Evolutionary conservation across 495 filamentous ascomycete genomes (phyloP).

Genomic region (Ramalina intermedia): DNA sequence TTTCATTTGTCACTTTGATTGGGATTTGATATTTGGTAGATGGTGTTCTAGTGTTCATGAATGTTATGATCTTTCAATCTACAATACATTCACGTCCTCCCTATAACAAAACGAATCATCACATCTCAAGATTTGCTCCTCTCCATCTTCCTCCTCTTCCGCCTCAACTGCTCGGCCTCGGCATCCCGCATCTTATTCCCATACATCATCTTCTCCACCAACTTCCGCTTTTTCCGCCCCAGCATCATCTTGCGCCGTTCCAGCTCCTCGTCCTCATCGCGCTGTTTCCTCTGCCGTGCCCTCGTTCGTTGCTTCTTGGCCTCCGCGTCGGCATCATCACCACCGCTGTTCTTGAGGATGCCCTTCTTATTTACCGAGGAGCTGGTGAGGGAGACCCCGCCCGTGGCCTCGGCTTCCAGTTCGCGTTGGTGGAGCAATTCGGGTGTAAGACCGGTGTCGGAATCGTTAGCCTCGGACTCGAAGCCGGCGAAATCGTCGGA

Average conservation of each 20-base stretch:
- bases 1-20: too few relatives aligned
- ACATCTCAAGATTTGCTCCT: slow-evolving; percentile 28
- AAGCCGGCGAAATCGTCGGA: slow-evolving; percentile 28
- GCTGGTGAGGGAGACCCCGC: slow-evolving; percentile 31
- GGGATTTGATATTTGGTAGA: too few relatives aligned
- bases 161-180: slow-evolving; percentile 57
- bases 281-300: slow-evolving; percentile 48
- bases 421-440: slow-evolving; percentile 61
- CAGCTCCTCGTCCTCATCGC: slow-evolving; percentile 66
- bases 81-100: too few relatives aligned
- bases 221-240: slow-evolving; percentile 78
- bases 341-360: slow-evolving; percentile 24
- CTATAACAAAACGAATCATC: too few relatives aligned
- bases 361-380: slow-evolving; percentile 6
- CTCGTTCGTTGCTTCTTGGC: slow-evolving; percentile 43
- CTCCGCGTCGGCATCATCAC: slow-evolving; percentile 34
- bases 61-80: too few relatives aligned
- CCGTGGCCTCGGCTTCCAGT: slow-evolving; percentile 74
- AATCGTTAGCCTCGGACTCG: slow-evolving; percentile 32
- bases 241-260: slow-evolving; percentile 88
- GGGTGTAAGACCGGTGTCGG: slow-evolving; percentile 28
- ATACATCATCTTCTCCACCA: slow-evolving; percentile 85
- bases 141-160: slow-evolving; percentile 81
- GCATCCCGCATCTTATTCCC: slow-evolving; percentile 72
- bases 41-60: too few relatives aligned